These are phyloP conservation scores for Cryphonectria nitschkei DNA, from an alignment of 2,329 filamentous ascomycete species.

Conservation along the genomic window DNA sequence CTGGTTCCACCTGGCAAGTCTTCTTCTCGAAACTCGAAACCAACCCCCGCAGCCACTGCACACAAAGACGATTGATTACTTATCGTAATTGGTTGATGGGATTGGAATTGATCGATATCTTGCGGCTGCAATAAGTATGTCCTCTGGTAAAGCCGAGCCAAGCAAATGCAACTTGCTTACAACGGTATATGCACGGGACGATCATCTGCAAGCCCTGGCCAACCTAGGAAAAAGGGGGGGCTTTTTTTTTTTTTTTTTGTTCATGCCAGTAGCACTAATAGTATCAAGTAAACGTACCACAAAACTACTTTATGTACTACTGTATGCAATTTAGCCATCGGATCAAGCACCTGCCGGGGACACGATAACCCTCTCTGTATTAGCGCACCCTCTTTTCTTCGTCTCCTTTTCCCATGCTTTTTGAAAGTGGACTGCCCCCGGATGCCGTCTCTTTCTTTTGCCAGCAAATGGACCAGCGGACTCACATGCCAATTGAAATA, in stretches of 20 bases:
- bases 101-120: too few species aligned
- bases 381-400: background rate
- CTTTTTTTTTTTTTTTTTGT: background rate
- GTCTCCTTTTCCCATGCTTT: too few species aligned
- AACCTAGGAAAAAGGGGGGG: background rate
- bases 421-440: background rate
- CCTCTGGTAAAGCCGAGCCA: background rate
- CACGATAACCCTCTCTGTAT: too few species aligned
- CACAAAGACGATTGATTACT: too few species aligned
- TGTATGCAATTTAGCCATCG: background rate
- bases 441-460: background rate
- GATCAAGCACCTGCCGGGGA: conserved; percentile 8
- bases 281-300: background rate
- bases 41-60: too few species aligned
- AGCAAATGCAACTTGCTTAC: background rate
- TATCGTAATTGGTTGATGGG: too few species aligned
- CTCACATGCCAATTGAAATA: background rate
- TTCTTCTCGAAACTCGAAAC: background rate
- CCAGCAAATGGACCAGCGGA: background rate
- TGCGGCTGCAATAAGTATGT: background rate
- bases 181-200: background rate
- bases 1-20: background rate
- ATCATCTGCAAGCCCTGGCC: background rate
- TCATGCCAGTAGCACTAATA: background rate
- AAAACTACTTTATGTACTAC: background rate